A percentile compares a stretch with the other conserved stretches of the same genome.
These are phyloP conservation scores for Solanum clarkiae DNA, from an alignment of 257 asterid genomes.

Conservation along the genomic window DNA sequence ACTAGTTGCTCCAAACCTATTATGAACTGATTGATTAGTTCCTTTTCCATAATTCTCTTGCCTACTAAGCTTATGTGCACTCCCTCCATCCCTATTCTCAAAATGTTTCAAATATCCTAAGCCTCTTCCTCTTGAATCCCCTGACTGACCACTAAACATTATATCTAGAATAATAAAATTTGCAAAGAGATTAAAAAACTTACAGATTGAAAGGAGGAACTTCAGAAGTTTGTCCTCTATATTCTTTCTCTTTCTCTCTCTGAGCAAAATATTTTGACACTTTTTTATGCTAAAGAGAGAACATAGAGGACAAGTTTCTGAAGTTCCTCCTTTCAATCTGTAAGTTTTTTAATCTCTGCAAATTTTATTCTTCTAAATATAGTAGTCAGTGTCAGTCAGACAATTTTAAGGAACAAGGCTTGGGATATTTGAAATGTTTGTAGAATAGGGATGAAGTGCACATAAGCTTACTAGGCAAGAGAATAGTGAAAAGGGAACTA, in stretches of 20 bases:
- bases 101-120: not conserved
- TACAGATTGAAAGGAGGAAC: not conserved
- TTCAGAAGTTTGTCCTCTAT: not conserved
- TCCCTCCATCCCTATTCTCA: too few relatives aligned
- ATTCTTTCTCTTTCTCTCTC: not conserved
- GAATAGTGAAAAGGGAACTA: constrained; percentile 26
- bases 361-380: not conserved
- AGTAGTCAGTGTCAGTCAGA: constrained; percentile 12
- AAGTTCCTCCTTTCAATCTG: not conserved
- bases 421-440: constrained; percentile 11
- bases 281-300: not conserved
- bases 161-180: not conserved
- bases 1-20: constrained; percentile 79
- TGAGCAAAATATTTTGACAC: not conserved
- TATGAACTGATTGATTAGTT: constrained; percentile 39
- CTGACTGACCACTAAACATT: constrained; percentile 9
- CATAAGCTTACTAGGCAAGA: constrained; percentile 46
- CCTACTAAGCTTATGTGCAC: too few relatives aligned
- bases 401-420: constrained; percentile 17
- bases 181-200: not conserved
- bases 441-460: constrained; percentile 35
- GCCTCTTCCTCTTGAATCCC: constrained; percentile 21
- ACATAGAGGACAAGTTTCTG: not conserved
- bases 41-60: too few relatives aligned
- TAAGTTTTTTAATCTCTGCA: not conserved